phyloP scores from a whole-genome alignment of 2,329 filamentous ascomycete species.

The Lasiodiplodia sp. region DNA sequence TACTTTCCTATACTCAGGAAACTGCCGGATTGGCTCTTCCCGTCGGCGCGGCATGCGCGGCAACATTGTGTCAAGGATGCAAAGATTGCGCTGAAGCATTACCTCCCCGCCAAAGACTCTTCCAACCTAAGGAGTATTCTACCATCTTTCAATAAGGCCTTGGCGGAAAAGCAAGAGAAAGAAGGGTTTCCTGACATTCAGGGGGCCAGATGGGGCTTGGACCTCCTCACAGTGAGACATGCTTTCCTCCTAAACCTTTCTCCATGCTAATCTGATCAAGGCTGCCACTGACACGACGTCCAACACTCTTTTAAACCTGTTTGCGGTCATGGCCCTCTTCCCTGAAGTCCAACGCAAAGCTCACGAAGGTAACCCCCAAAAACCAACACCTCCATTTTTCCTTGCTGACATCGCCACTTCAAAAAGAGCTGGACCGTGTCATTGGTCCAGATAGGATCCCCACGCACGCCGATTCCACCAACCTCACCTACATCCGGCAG shows the following conservation, averaged over 20 bases:
- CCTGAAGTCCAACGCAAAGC: conserved; percentile 41
- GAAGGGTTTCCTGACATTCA: neutral
- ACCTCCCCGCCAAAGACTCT: conserved; percentile 36
- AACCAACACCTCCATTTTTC: neutral
- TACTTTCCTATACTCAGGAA: conserved; percentile 54
- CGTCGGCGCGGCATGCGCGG: conserved; percentile 37
- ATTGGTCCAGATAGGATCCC: conserved; percentile 31
- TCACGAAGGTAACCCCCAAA: conserved; percentile 33
- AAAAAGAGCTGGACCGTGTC: conserved; percentile 32
- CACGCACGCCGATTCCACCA: conserved; percentile 28
- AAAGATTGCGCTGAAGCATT: neutral
- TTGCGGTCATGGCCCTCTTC: conserved; percentile 40
- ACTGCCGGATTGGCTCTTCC: conserved; percentile 45
- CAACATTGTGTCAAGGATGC: conserved; percentile 42
- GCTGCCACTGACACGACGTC: conserved; percentile 29
- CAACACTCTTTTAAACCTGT: conserved; percentile 42
- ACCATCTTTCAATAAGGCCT: neutral
- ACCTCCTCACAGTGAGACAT: conserved; percentile 1
- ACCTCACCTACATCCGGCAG: conserved; percentile 27
- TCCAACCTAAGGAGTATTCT: conserved; percentile 44
- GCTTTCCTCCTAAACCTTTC: neutral
- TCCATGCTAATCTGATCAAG: too few species aligned
- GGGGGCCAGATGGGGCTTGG: neutral
- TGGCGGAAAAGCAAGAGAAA: neutral
- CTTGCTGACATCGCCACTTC: neutral